A percentile compares a stretch with the other conserved stretches of the same genome.
Conservation (phyloP, 2,329 filamentous ascomycete species). For the Dryadomyces quercus-mongolicae region DNA sequence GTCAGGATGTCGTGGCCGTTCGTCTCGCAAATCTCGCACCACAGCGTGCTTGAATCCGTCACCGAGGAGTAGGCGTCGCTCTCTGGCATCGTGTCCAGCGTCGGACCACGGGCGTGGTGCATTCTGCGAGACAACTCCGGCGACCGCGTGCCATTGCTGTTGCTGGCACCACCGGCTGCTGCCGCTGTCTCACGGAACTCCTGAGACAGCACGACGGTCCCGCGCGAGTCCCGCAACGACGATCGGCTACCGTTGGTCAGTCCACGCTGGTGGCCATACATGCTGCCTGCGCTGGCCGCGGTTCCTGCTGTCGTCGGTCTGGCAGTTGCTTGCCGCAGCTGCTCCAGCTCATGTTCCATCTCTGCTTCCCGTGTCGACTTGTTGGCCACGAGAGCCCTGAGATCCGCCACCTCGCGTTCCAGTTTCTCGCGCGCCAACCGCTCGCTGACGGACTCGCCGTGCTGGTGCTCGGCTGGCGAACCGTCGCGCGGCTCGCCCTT, state of each 20-base stretch:
- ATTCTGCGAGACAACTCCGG: constrained; percentile 33
- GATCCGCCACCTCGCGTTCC: constrained; percentile 68
- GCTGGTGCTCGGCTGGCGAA: constrained; percentile 24
- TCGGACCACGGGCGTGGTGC: constrained; percentile 33
- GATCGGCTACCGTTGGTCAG: constrained; percentile 39
- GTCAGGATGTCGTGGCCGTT: constrained; percentile 87
- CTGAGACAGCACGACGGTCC: constrained; percentile 48
- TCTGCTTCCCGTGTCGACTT: constrained; percentile 71
- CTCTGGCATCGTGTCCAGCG: constrained; percentile 57
- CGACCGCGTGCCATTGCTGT: constrained; percentile 17
- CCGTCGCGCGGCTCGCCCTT: neutral
- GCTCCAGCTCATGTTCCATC: constrained; percentile 69
- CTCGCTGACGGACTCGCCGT: constrained; percentile 40
- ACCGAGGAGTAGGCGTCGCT: constrained; percentile 57
- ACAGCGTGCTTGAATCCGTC: constrained; percentile 62
- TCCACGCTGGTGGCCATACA: constrained; percentile 28
- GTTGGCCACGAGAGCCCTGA: constrained; percentile 59
- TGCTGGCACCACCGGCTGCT: neutral
- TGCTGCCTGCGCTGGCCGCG: neutral
- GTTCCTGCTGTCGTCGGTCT: constrained; percentile 2
- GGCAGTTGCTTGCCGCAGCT: constrained; percentile 36
- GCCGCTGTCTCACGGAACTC: constrained; percentile 23
- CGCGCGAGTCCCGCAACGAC: constrained; percentile 53
- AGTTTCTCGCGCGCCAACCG: constrained; percentile 54
- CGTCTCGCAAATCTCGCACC: constrained; percentile 94